Base-by-base conservation (phyloP, 1,139 yeast species). In the Kodamaea fungicola region DNA sequence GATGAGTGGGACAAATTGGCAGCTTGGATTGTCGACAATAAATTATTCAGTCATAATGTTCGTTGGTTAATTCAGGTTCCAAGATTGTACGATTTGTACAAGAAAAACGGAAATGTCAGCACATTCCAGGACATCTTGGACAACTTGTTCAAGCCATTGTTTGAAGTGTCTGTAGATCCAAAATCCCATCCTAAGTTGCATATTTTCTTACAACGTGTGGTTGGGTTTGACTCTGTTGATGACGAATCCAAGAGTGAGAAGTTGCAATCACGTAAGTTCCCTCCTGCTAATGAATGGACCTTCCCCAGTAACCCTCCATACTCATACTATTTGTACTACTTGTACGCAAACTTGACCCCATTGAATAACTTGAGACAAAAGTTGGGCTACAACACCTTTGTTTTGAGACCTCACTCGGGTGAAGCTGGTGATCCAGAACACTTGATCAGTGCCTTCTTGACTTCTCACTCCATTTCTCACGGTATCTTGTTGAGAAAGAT, bases 381-480 rank as follows among this genome's bases (percentile, higher is more conserved):
- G 43, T 72, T 89, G 38, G 83, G 86, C 0, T 85, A 77, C 62
- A 90, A 87, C 57, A 90, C 97, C 0, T 83, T 94, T 62, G 95
- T 88, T 12, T 69, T 94, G 50, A 78, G 98, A 53, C 99, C 99
- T 2, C 99, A 94, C 59, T 87, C 96, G 52, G 99, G 99, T 46
- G 99, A 94, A 62, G 99, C 98, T 5, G 99, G 99, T 38, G 97
- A 94, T 54, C 97, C 98, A 1, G 97, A 90, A 53, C 98, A 94
- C 64, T 73, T 94, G 57, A 88, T 90, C 31, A 76, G 92, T 39
- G 94, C 98, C 1, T 94, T 85, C 54, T 65, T 94, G 53, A 80
- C 95, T 0, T 81, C 97, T 1, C 95, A 92, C 54, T 87, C 95
- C 37, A 94, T 92, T 44, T 87, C 95, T 31, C 99, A 94, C 57